Conservation (phyloP, 176 grass and related monocot genomes). For the Eremochloa ophiuroides region DNA sequence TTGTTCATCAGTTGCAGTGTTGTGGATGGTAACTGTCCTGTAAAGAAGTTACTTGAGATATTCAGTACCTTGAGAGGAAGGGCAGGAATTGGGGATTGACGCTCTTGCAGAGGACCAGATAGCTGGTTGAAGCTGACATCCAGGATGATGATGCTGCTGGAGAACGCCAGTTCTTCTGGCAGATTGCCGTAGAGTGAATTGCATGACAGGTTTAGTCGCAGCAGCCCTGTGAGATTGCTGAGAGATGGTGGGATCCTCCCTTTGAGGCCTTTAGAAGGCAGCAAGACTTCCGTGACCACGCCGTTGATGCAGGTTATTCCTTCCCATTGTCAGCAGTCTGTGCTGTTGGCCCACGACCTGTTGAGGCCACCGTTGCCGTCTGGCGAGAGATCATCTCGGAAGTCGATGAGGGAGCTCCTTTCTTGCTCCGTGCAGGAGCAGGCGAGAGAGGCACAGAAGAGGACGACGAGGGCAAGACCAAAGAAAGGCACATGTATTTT, state of each 20-base stretch:
- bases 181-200: constrained; percentile 42
- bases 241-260: constrained; percentile 44
- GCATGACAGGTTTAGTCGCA: constrained; percentile 54
- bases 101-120: constrained; percentile 24
- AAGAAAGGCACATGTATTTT: neutral
- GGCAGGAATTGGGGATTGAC: neutral
- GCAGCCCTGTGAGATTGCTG: constrained; percentile 43
- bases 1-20: constrained; percentile 34
- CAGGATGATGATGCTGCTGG: constrained; percentile 39
- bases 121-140: constrained; percentile 77
- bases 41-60: constrained; percentile 67
- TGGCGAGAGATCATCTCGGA: constrained; percentile 34
- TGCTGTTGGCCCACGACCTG: constrained; percentile 34
- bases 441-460: neutral
- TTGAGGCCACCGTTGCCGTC: constrained; percentile 24
- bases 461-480: neutral
- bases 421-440: constrained; percentile 64
- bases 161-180: constrained; percentile 41
- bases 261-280: constrained; percentile 47
- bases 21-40: constrained; percentile 37
- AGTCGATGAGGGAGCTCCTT: constrained; percentile 49
- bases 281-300: constrained; percentile 37
- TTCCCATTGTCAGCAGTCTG: constrained; percentile 71
- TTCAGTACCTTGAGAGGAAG: constrained; percentile 63
- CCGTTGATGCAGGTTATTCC: constrained; percentile 40